phyloP scores from a whole-genome alignment of 345 rosid species.

The Salix viminalis region DNA sequence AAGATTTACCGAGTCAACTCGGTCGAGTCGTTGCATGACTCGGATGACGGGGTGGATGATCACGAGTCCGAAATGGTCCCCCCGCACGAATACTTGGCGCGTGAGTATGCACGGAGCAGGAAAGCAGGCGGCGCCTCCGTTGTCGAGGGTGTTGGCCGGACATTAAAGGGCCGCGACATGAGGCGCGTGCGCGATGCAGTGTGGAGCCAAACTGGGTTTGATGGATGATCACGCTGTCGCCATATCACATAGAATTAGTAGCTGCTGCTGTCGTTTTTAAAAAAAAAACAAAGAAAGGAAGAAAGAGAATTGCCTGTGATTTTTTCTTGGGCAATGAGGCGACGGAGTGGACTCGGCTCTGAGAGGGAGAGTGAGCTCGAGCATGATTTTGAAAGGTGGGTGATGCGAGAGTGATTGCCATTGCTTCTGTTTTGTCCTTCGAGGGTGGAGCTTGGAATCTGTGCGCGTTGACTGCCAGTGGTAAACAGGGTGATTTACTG shows the following conservation, averaged over 20 bases:
- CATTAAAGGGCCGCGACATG: slow-evolving; percentile 88
- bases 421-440: background rate
- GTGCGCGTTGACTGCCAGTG: background rate
- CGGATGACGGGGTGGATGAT: slow-evolving; percentile 57
- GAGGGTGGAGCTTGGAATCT: slow-evolving; percentile 6
- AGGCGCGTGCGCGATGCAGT: slow-evolving; percentile 88
- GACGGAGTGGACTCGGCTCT: slow-evolving; percentile 29
- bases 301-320: background rate
- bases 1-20: slow-evolving; percentile 73
- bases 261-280: background rate
- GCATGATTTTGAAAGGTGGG: slow-evolving; percentile 6
- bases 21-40: slow-evolving; percentile 70
- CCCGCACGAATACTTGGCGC: slow-evolving; percentile 91
- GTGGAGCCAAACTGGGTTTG: slow-evolving; percentile 55
- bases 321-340: slow-evolving; percentile 36
- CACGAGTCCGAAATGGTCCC: slow-evolving; percentile 67
- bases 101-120: slow-evolving; percentile 44
- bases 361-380: slow-evolving; percentile 40
- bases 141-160: slow-evolving; percentile 79
- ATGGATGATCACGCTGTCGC: slow-evolving; percentile 6
- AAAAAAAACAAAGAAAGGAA: background rate
- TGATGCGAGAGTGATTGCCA: background rate
- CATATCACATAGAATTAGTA: too few species aligned
- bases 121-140: slow-evolving; percentile 59
- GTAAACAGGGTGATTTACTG: background rate